Percentiles rank a stretch among this genome's conserved stretches.
phyloP scores from a whole-genome alignment of 192 early-diverging fungal species.

The Umbelopsis vinacea region DNA sequence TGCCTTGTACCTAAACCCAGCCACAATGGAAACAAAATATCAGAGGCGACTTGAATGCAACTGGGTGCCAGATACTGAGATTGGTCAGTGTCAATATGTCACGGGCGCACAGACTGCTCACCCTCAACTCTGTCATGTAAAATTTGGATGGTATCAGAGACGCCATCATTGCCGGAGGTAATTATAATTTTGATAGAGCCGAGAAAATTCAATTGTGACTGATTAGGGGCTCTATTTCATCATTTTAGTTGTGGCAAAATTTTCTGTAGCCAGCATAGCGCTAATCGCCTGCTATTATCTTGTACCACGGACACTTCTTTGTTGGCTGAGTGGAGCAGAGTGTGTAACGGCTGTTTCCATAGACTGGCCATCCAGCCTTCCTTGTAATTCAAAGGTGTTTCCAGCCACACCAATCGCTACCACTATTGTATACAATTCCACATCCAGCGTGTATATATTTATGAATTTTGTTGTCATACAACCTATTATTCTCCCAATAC shows the following conservation, averaged over 20 bases:
- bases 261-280: slow-evolving; percentile 31
- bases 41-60: slow-evolving; percentile 8
- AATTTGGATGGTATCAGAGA: slow-evolving; percentile 33
- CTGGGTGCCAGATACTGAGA: slow-evolving; percentile 32
- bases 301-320: slow-evolving; percentile 5
- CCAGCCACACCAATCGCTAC: not conserved
- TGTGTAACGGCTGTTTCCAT: slow-evolving; percentile 34
- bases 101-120: not conserved
- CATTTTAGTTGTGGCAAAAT: slow-evolving; percentile 32
- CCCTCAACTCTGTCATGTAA: slow-evolving; percentile 19
- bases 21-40: slow-evolving; percentile 26
- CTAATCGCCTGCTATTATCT: slow-evolving; percentile 26
- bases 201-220: slow-evolving; percentile 1
- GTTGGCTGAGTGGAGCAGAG: slow-evolving; percentile 30
- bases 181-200: not conserved
- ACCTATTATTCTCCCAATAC: too few species aligned
- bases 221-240: not conserved
- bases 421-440: not conserved
- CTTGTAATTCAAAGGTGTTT: not conserved
- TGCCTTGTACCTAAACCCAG: slow-evolving; percentile 22
- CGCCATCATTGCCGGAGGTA: slow-evolving; percentile 43
- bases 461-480: too few species aligned
- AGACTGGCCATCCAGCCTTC: slow-evolving; percentile 22
- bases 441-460: too few species aligned
- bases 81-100: slow-evolving; percentile 33